Evolutionary conservation across 1,284 basidiomycete genomes (phyloP), one percentile per base, ranked within the genome.

Genomic region (Rugosomyces carneus): DNA sequence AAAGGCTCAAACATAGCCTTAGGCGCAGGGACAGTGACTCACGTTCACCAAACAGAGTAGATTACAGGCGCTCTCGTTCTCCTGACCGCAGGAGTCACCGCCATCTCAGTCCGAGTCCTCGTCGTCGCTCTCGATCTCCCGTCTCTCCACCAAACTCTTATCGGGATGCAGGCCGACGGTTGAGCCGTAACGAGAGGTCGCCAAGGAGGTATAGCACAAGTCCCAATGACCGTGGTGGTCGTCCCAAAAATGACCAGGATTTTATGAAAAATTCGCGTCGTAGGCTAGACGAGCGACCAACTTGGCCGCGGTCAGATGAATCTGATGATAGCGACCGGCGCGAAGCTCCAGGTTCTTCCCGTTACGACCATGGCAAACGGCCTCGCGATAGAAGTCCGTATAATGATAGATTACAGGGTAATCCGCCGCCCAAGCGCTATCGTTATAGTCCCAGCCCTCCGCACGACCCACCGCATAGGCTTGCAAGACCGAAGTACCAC

Each of bases 1-100:
- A 71, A 52, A 66, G 72, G 36, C 68, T 75, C 49, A 81, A 76
- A 57, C 75, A 76, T 44, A 79, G 82, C 56, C 67, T 60, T 37
- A 81, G 76, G 56, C 63, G 70, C 49, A 64, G 68, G 26, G 63
- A 64, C 24, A 57, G 65, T 5, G 60, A 60, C 8, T 72, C 75
- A 7, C 65, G 62, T 10, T 67, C 60, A 45, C 69, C 61, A 31
- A 52, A 60, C 41, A 40, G 47, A 50, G 42, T 58, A 57, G 43
- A 51, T n/a, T 42, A 40, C 24, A 47, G 56, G 26, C 64, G 61
- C 11, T 70, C 71, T 9, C 60, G 55, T 42, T 71, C 69, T 29
- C 57, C 59, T 32, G 68, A 70, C 5, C 63, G 51, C 34, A 56
- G 67, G 42, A 60, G 57, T 16, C 65, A 53, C 24, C 61, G 59